Evolutionary conservation across 768 basidiomycete genomes (phyloP), one percentile per base, ranked within the genome.

Genomic region (Chlorophyllum brunneum): DNA sequence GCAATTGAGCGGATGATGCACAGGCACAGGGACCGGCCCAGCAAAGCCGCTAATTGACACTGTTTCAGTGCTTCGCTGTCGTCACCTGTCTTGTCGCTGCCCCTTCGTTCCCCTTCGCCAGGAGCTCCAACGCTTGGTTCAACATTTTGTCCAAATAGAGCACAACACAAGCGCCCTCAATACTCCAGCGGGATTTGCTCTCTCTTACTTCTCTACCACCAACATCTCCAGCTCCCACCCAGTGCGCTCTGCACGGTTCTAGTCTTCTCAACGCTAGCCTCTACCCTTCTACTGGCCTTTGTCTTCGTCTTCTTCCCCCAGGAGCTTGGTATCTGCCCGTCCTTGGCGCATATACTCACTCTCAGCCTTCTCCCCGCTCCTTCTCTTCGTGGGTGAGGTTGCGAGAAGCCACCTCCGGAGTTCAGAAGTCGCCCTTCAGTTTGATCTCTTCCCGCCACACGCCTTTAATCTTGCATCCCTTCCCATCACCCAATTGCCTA

Each of bases 201-300:
- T 44, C 34, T 43, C 42, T 52, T 52, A 44, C 51, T 52, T 52
- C 42, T 36, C 26, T 44, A 52, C 51, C 51, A 45, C 51, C 51
- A 52, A 27, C 51, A 52, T 43, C 42, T 36, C 51, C 51, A 44
- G 11, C 42, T 31, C 37, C 36, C 34, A 5, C 26, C 38, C 49
- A 20, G 31, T 24, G 40, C 39, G 18, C 16, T n/a, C 13, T 41
- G 38, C 26, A 50, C 48, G 48, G 26, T 37, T 37, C 51, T 44
- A 52, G 37, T 37, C 38, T 48, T 39, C 26, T 38, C 38, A 52
- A 43, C 20, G 18, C 51, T 52, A 52, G 43, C 33, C 16, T 38
- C 51, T 52, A 52, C 42, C 23, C 31, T 29, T 43, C 33, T 44
- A 44, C 42, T 24, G 30, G 49, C 27, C 11, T 36, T 37, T 16